phyloP scores from a whole-genome alignment of 2,329 filamentous ascomycete species.

The Exophiala lecanii-corni region DNA sequence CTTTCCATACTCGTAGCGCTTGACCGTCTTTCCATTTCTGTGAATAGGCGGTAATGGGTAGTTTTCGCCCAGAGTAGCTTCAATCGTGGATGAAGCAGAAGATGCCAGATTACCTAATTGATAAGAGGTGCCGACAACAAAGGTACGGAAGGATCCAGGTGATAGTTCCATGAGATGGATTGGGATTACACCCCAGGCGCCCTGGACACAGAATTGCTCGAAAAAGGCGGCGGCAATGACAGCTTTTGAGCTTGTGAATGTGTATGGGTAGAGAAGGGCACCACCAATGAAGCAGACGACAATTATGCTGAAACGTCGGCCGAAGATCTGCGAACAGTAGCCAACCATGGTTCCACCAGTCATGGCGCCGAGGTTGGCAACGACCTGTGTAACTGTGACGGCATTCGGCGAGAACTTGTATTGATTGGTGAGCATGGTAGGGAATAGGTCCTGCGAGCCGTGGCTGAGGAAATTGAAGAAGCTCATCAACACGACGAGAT shows the following conservation, averaged over 20 bases:
- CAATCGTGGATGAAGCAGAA: slow-evolving; percentile 66
- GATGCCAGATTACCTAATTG: slow-evolving; percentile 61
- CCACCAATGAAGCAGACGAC: slow-evolving; percentile 62
- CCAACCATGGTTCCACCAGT: slow-evolving; percentile 63
- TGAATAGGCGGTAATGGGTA: slow-evolving; percentile 60
- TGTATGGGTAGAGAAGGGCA: slow-evolving; percentile 78
- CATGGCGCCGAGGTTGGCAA: slow-evolving; percentile 68
- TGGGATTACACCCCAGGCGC: slow-evolving; percentile 71
- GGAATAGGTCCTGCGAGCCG: slow-evolving; percentile 64
- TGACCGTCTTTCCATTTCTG: slow-evolving; percentile 36
- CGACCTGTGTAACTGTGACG: slow-evolving; percentile 66
- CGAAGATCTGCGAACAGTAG: slow-evolving; percentile 64
- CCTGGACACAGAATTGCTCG: slow-evolving; percentile 73
- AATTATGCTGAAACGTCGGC: slow-evolving; percentile 65
- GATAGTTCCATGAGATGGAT: slow-evolving; percentile 64
- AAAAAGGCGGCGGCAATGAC: slow-evolving; percentile 81
- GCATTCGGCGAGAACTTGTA: slow-evolving; percentile 52
- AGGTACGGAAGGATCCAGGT: slow-evolving; percentile 56
- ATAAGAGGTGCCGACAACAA: slow-evolving; percentile 59
- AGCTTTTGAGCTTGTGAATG: slow-evolving; percentile 57
- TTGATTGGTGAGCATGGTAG: slow-evolving; percentile 55
- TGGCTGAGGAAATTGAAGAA: slow-evolving; percentile 92
- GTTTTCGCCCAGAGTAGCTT: slow-evolving; percentile 67
- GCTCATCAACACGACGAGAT: slow-evolving; percentile 81
- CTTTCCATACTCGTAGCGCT: slow-evolving; percentile 69